phyloP scores from a whole-genome alignment of 306 rosid species.

The Sesbania bispinosa region DNA sequence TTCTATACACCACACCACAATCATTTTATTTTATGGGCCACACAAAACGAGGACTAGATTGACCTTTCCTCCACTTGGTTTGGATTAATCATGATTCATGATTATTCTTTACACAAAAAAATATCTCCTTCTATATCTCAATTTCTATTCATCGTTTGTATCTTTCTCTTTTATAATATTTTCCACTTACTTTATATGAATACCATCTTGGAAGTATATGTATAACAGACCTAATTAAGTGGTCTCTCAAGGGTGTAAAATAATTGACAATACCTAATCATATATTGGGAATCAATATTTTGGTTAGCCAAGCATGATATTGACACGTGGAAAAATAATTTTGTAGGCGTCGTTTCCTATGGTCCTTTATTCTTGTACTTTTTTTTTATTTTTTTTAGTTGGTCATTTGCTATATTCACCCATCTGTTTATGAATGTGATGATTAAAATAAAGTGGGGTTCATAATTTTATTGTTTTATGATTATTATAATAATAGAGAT shows the following conservation, averaged over 20 bases:
- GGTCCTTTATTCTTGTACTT: conserved; percentile 4
- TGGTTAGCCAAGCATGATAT: conserved; percentile 10
- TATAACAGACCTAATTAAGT: conserved; percentile 14
- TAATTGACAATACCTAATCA: conserved; percentile 31
- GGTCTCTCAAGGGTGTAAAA: conserved; percentile 10
- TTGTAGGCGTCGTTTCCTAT: neutral
- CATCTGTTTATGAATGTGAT: neutral
- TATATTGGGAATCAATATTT: conserved; percentile 11
- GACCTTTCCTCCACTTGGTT: conserved; percentile 18
- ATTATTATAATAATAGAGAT: neutral
- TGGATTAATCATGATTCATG: neutral
- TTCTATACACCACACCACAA: neutral
- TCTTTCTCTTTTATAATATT: conserved; percentile 6
- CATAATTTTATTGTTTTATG: neutral
- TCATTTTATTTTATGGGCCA: conserved; percentile 14
- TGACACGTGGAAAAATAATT: conserved; percentile 14
- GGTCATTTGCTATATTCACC: neutral
- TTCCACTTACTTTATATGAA: conserved; percentile 23
- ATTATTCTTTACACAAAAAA: conserved; percentile 4
- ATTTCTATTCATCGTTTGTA: conserved; percentile 13
- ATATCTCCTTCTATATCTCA: conserved; percentile 12
- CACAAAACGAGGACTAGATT: conserved; percentile 26
- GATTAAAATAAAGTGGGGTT: neutral
- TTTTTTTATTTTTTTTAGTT: neutral
- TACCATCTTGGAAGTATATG: conserved; percentile 10